These are phyloP conservation scores for Pugionium dolabratum DNA, from an alignment of 345 rosid genomes.

Conservation along the genomic window DNA sequence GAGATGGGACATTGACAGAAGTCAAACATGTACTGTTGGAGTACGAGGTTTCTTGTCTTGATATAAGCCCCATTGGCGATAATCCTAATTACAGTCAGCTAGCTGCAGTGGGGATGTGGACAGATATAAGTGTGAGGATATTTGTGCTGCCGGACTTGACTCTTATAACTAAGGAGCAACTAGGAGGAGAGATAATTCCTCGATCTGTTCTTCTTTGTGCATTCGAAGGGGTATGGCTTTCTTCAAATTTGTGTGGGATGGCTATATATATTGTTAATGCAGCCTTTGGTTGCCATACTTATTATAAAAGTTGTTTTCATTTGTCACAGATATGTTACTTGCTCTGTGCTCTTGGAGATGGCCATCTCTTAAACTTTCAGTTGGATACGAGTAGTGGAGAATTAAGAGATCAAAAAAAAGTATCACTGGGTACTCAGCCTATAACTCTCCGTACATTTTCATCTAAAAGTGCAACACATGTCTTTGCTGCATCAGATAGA, in stretches of 20 bases:
- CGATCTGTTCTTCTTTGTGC: constrained; percentile 93
- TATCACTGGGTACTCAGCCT: constrained; percentile 97
- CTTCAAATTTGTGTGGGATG: constrained; percentile 13
- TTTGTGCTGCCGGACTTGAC: constrained; percentile 86
- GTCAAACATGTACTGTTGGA: constrained; percentile 70
- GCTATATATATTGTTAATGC: constrained; percentile 18
- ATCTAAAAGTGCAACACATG: constrained; percentile 84
- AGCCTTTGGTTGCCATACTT: constrained; percentile 11
- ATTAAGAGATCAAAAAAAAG: constrained; percentile 84
- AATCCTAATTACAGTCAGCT: constrained; percentile 70
- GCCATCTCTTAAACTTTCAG: constrained; percentile 86
- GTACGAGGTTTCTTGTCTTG: constrained; percentile 90
- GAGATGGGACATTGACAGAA: constrained; percentile 73
- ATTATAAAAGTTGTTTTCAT: constrained; percentile 12
- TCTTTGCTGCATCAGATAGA: constrained; percentile 96
- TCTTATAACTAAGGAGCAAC: constrained; percentile 81
- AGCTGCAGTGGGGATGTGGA: constrained; percentile 99
- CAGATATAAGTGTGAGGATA: constrained; percentile 87
- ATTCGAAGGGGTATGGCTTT: constrained; percentile 86
- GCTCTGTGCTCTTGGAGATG: constrained; percentile 98
- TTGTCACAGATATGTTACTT: constrained; percentile 74
- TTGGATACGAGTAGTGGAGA: constrained; percentile 82
- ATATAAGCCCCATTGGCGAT: constrained; percentile 86
- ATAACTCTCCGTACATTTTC: constrained; percentile 96
- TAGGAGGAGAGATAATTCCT: constrained; percentile 98